Evolutionary conservation across 164 flowering plant species (phyloP).

Genomic region (Saururus chinensis): DNA sequence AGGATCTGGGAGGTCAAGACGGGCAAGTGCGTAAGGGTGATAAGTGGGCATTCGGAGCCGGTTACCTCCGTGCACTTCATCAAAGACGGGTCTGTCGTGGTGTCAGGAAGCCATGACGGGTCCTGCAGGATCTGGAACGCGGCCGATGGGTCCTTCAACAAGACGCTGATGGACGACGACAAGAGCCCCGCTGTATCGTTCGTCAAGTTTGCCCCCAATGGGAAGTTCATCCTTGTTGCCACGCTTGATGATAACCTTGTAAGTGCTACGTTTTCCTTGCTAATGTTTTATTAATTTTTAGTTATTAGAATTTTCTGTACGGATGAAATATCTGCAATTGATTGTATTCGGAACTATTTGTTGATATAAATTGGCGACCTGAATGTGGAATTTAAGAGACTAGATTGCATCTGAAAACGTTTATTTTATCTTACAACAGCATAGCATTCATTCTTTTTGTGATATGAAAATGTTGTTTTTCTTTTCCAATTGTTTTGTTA

Average conservation of each 20-base stretch:
- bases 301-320: too few species aligned
- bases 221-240: conserved; percentile 92
- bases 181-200: conserved; percentile 68
- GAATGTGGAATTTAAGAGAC: too few species aligned
- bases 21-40: conserved; percentile 42
- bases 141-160: conserved; percentile 41
- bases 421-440: too few species aligned
- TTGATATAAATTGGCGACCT: background rate
- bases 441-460: too few species aligned
- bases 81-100: conserved; percentile 77
- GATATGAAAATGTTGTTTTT: too few species aligned
- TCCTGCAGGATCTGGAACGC: conserved; percentile 92
- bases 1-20: conserved; percentile 89
- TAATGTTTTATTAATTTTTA: too few species aligned
- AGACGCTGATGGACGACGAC: conserved; percentile 65
- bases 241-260: conserved; percentile 82
- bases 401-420: too few species aligned
- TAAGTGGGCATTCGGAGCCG: conserved; percentile 57
- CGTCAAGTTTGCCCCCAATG: conserved; percentile 88
- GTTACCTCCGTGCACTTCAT: conserved; percentile 79
- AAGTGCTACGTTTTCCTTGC: conserved; percentile 14
- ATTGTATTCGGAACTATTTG: too few species aligned
- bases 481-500: too few species aligned
- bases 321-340: too few species aligned
- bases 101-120: conserved; percentile 85